phyloP scores from a whole-genome alignment of 2,329 filamentous ascomycete genomes.

The Phaeosphaeria sp. region DNA sequence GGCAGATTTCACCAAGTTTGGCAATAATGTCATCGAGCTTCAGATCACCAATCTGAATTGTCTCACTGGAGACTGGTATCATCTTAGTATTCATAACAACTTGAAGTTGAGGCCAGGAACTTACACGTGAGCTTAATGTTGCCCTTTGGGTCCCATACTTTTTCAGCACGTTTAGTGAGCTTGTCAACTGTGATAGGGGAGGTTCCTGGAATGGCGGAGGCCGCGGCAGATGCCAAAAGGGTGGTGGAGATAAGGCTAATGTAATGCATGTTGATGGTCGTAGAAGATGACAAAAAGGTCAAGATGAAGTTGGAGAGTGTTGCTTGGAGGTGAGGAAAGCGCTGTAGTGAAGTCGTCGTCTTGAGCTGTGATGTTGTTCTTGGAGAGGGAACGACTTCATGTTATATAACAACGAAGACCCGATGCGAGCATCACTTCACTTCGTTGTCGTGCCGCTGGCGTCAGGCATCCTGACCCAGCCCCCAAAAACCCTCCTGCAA shows the following conservation, averaged over 20 bases:
- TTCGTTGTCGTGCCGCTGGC: background rate
- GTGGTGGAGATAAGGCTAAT: slow-evolving; percentile 5
- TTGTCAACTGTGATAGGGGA: slow-evolving; percentile 1
- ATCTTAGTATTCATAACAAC: background rate
- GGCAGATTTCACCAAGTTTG: slow-evolving; percentile 14
- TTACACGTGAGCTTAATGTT: slow-evolving; percentile 19
- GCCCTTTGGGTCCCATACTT: slow-evolving; percentile 10
- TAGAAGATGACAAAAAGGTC: background rate
- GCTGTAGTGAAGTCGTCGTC: background rate
- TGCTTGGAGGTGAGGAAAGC: background rate
- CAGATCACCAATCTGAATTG: slow-evolving; percentile 14
- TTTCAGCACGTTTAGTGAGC: slow-evolving; percentile 10
- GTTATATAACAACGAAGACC: background rate
- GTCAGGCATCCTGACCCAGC: background rate
- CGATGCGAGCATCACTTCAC: background rate
- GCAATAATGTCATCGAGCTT: slow-evolving; percentile 19
- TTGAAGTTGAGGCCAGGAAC: background rate
- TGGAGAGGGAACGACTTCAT: background rate
- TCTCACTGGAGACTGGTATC: slow-evolving; percentile 34
- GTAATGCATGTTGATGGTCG: slow-evolving; percentile 8
- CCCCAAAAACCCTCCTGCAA: background rate
- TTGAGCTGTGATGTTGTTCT: background rate
- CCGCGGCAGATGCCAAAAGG: slow-evolving; percentile 11
- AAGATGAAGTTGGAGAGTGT: background rate
- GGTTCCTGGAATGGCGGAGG: slow-evolving; percentile 7